Conservation (phyloP, 2,329 filamentous ascomycete genomes). For the Penicillium sp. region DNA sequence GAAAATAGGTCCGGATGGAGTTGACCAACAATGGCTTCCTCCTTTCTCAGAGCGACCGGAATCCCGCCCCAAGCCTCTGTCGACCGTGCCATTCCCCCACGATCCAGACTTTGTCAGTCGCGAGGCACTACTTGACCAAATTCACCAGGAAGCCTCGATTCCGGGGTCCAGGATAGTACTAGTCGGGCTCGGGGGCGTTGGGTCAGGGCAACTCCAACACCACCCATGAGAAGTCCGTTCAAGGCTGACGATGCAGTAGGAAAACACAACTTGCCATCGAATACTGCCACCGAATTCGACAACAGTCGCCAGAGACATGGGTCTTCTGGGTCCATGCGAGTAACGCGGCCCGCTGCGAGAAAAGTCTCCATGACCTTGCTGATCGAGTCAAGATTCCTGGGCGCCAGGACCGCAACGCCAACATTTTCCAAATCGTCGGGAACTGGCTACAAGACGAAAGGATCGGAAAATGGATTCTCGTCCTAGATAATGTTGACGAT, state of each 20-base stretch:
- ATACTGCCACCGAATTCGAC: slow-evolving; percentile 37
- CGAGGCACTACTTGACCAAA: slow-evolving; percentile 26
- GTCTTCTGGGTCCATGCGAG: slow-evolving; percentile 46
- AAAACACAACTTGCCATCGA: slow-evolving; percentile 46
- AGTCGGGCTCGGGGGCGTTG: no score
- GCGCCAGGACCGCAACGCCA: slow-evolving; percentile 32
- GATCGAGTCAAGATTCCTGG: slow-evolving; percentile 16
- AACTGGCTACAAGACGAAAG: slow-evolving; percentile 24
- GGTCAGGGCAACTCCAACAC: not conserved
- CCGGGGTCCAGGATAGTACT: slow-evolving; percentile 15
- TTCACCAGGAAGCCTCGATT: slow-evolving; percentile 21
- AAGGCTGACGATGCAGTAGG: slow-evolving; percentile 19
- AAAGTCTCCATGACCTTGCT: slow-evolving; percentile 5
- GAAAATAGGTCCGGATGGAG: not conserved
- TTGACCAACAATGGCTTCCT: not conserved
- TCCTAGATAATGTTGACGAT: slow-evolving; percentile 34
- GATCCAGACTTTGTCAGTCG: slow-evolving; percentile 24
- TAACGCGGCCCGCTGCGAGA: slow-evolving; percentile 24
- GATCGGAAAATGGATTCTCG: slow-evolving; percentile 27
- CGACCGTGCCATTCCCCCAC: slow-evolving; percentile 21
- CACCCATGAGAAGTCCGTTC: no score
- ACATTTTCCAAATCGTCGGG: slow-evolving; percentile 37
- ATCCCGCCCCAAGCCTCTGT: slow-evolving; percentile 15
- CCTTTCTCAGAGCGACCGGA: slow-evolving; percentile 12
- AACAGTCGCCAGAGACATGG: slow-evolving; percentile 32